Evolutionary conservation across 169 alveolate species (phyloP).

Genomic region (Plasmodium fragile): DNA sequence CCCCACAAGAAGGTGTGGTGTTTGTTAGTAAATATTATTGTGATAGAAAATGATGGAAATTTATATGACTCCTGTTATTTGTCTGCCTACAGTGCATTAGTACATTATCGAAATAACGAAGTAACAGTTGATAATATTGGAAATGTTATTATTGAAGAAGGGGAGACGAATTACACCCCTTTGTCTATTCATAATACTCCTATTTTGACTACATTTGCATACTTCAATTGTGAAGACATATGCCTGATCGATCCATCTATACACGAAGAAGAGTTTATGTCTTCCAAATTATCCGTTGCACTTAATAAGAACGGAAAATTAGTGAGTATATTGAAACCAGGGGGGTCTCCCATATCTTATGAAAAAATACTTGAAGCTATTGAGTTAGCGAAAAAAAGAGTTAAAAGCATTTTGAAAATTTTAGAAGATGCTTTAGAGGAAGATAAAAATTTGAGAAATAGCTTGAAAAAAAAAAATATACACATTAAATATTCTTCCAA

Average conservation of each 20-base stretch:
- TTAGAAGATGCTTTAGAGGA: constrained; percentile 69
- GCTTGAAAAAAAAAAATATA: constrained; percentile 40
- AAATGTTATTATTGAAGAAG: constrained; percentile 38
- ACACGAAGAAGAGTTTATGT: constrained; percentile 70
- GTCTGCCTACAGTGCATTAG: constrained; percentile 61
- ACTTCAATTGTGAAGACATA: constrained; percentile 29
- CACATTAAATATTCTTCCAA: constrained; percentile 43
- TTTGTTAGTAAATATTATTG: constrained; percentile 30
- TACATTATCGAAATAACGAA: constrained; percentile 44
- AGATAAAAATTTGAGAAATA: constrained; percentile 45
- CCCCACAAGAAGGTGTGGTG: constrained; percentile 73
- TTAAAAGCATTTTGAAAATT: constrained; percentile 42
- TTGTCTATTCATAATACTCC: constrained; percentile 54
- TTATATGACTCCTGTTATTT: constrained; percentile 61
- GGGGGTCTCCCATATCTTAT: constrained; percentile 53
- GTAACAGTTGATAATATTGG: constrained; percentile 12
- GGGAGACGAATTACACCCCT: constrained; percentile 40
- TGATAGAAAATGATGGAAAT: constrained; percentile 67
- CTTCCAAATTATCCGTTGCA: constrained; percentile 54
- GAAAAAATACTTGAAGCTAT: constrained; percentile 34
- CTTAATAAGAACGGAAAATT: constrained; percentile 39
- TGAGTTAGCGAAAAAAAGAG: constrained; percentile 59
- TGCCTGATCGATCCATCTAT: constrained; percentile 44
- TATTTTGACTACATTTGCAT: constrained; percentile 65
- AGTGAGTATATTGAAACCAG: constrained; percentile 55